Conservation (phyloP, 805 yeast species). For the Tetrapisispora nanseiensis region DNA sequence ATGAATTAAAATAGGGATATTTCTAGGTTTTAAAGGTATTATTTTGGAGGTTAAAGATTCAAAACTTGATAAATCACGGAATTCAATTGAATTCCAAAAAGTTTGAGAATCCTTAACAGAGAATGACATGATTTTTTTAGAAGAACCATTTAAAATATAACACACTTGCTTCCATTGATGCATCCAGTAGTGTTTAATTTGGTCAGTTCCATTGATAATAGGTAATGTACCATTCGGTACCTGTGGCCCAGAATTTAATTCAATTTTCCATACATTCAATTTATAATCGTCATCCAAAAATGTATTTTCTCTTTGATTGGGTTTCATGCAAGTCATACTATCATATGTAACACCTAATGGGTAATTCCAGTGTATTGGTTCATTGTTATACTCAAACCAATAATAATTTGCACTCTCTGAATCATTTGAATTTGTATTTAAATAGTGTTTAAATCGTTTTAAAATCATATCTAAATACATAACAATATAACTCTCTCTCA, state of each 20-base stretch:
- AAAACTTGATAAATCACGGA: constrained; percentile 16
- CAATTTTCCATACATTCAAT: constrained; percentile 38
- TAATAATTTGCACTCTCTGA: constrained; percentile 21
- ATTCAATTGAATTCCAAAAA: constrained; percentile 46
- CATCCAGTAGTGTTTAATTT: constrained; percentile 43
- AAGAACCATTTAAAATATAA: constrained; percentile 62
- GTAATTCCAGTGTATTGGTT: constrained; percentile 64
- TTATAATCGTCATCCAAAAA: background rate
- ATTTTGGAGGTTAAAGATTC: constrained; percentile 16
- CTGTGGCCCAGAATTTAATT: constrained; percentile 31
- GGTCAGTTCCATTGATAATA: constrained; percentile 27
- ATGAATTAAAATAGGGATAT: constrained; percentile 17
- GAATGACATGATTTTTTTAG: constrained; percentile 71
- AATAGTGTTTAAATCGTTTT: constrained; percentile 30
- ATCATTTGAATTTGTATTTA: constrained; percentile 23
- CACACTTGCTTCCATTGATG: constrained; percentile 80
- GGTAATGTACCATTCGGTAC: constrained; percentile 41
- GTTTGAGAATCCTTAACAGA: constrained; percentile 49
- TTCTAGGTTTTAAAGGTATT: constrained; percentile 10
- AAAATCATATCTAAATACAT: constrained; percentile 31
- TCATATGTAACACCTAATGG: constrained; percentile 69
- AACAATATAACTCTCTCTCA: constrained; percentile 47
- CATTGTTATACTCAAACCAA: constrained; percentile 62
- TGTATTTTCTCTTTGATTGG: background rate
- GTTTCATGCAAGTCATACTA: constrained; percentile 3